Base-by-base conservation (phyloP, 2,329 filamentous ascomycete genomes). In the Ilyonectria mors-panacis region DNA sequence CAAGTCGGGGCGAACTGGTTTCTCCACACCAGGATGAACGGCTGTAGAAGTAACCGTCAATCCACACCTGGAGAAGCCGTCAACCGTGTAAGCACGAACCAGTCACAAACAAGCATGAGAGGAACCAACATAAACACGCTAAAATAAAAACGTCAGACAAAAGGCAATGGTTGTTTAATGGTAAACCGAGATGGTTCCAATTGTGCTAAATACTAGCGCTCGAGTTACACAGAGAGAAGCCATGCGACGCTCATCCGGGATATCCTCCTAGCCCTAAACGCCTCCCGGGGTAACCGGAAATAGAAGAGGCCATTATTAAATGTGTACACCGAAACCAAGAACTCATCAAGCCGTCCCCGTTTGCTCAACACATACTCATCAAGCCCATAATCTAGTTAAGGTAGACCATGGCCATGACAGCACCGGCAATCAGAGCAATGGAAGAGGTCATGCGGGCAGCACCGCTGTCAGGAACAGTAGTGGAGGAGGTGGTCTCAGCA, bases 351-450 rank as follows among this genome's bases (percentile, higher is more conserved):
- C 70, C 65, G 69, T 67, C 69, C 65, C 64, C 71, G 55, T 69
- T 61, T 44, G 57, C 68, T 60, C 65, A 65, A 63, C 68, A 47
- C 66, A 65, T 70, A 65, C 63, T 65, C 62, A 67, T 72, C 57
- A 68, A 75, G 61, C 57, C 67, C 60, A 57, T 64, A 68, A 65
- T 57, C 75, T 78, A 80, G 70, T 75, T 75, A 45, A 82, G 68
- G 73, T 76, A 78, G 63, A 74, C 78, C 64, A 81, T 70, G 69
- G 77, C 80, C 57, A 77, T 77, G 62, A 77, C 72, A 61, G 75
- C 80, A 69, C 76, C 80, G 19, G 76, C 77, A 65, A 80, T 70
- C 26, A 81, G 75, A 51, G 75, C 78, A 63, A 80, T 61, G 35
- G 77, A 76, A 39, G 79, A 78, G 42, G 76, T 75, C 58, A 79